Conservation (phyloP, 768 basidiomycete genomes). For the Erythrobasidium yunnanense region DNA sequence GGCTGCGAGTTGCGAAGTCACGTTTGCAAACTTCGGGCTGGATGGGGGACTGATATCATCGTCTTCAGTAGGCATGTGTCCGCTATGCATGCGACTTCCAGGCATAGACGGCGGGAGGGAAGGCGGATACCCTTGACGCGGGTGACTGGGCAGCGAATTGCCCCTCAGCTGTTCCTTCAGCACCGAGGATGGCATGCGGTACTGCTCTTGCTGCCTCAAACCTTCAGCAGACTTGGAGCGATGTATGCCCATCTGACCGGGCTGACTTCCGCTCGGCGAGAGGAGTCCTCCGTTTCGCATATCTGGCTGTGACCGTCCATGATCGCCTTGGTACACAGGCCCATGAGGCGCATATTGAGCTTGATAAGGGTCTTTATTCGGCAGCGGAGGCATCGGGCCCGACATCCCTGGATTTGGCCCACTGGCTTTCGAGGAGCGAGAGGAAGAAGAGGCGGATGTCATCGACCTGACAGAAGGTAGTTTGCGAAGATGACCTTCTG, state of each 20-base stretch:
- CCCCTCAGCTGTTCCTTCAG: conserved; percentile 24
- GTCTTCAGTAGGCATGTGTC: conserved; percentile 12
- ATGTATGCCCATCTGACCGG: conserved; percentile 21
- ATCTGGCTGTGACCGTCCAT: not conserved
- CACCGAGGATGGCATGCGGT: conserved; percentile 26
- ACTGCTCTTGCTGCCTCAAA: conserved; percentile 13
- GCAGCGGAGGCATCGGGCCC: conserved; percentile 15
- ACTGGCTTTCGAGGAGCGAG: conserved; percentile 2
- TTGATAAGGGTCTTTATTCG: conserved; percentile 1
- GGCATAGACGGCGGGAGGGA: not conserved
- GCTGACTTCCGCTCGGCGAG: conserved; percentile 28
- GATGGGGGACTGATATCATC: conserved; percentile 62
- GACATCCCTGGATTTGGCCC: not conserved
- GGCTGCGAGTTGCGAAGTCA: conserved; percentile 65
- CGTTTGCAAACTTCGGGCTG: conserved; percentile 58
- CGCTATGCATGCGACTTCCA: conserved; percentile 17
- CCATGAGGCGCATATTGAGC: conserved; percentile 7
- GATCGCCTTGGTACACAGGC: not conserved
- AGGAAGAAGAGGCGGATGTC: not conserved
- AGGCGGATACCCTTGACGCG: not conserved
- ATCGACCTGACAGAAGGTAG: not conserved
- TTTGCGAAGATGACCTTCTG: not conserved
- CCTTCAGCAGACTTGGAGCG: conserved; percentile 42
- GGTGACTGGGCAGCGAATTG: not conserved
- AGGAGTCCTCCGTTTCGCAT: conserved; percentile 29